phyloP scores from a whole-genome alignment of 768 basidiomycete genomes.

The Tephrocybe sp. region DNA sequence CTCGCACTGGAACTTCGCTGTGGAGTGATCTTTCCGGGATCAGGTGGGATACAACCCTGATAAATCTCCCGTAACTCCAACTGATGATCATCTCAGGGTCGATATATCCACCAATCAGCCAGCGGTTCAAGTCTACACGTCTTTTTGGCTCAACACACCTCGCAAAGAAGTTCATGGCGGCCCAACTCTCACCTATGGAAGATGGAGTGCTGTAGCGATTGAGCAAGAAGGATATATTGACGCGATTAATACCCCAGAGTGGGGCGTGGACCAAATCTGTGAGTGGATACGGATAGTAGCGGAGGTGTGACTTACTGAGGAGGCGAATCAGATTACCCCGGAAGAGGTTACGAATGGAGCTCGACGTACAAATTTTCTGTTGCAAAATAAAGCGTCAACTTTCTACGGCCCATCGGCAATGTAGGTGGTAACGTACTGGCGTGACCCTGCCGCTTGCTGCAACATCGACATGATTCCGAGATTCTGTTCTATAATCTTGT shows the following conservation, averaged over 20 bases:
- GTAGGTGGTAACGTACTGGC: no score
- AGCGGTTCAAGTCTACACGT: constrained; percentile 50
- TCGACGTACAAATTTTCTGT: constrained; percentile 49
- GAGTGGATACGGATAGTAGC: constrained; percentile 1
- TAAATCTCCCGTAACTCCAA: not conserved
- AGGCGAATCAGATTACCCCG: constrained; percentile 35
- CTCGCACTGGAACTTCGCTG: constrained; percentile 34
- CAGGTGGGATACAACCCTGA: constrained; percentile 25
- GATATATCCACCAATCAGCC: constrained; percentile 53
- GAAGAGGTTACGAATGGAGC: constrained; percentile 43
- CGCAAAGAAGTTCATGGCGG: constrained; percentile 52
- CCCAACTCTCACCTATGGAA: constrained; percentile 37
- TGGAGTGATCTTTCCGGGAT: constrained; percentile 53
- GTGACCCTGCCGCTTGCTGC: not conserved
- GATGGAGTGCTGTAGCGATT: constrained; percentile 46
- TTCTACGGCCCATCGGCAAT: no score
- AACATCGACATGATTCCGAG: not conserved
- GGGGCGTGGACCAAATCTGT: constrained; percentile 55
- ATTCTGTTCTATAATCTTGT: no score
- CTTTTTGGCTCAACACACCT: constrained; percentile 43
- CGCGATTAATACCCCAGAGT: constrained; percentile 57
- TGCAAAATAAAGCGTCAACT: constrained; percentile 16
- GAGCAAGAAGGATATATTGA: constrained; percentile 55
- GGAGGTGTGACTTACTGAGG: not conserved
- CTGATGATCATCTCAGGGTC: constrained; percentile 29